Evolutionary conservation across 2,329 filamentous ascomycete species (phyloP), one percentile per base, ranked within the genome.

Genomic region (Talaromyces sp.): DNA sequence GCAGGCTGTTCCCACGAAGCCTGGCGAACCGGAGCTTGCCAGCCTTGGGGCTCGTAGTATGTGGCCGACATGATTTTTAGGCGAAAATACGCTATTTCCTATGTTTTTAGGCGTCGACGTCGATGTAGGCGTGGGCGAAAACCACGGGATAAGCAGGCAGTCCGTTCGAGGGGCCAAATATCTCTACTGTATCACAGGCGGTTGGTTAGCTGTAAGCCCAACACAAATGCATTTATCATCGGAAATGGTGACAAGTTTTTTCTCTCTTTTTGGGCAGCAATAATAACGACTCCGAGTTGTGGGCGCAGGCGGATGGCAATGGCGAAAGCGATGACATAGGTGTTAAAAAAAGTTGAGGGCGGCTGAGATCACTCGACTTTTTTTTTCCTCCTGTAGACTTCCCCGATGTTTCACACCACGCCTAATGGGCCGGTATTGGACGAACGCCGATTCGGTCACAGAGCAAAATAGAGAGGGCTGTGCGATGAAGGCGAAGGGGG

Each of bases 1-100:
- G 84, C 84, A 67, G 87, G 87, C 71, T 90, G 87, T 70, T 91
- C 89, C 88, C 88, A 91, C 53, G 86, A 87, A 25, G 83, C 75
- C 78, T 89, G 88, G 69, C 85, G 84, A 69, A 81, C 80, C 66
- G 85, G 80, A 65, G 84, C 82, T 64, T 85, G 81, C 84, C 86
- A 88, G 71, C 78, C 75, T 69, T 85, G 84, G 72, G 86, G 84
- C 75, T 89, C 87, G 80, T 89, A 90, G 77, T 87, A 90, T 69
- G 87, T 84, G 85, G 89, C 44, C 53, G 60, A 89, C 63, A 73
- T 75, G 65, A 65, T 67, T 62, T 15, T 27, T 30, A 2, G 25
- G 4, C 10, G 19, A 51, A 7, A 27, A 39, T 47, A 25, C 17
- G n/a, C 19, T 47, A 9, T 19, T 25, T 25, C 19, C 11, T 22